phyloP scores from a whole-genome alignment of 164 flowering plant genomes.

The Vitis rotundifolia region DNA sequence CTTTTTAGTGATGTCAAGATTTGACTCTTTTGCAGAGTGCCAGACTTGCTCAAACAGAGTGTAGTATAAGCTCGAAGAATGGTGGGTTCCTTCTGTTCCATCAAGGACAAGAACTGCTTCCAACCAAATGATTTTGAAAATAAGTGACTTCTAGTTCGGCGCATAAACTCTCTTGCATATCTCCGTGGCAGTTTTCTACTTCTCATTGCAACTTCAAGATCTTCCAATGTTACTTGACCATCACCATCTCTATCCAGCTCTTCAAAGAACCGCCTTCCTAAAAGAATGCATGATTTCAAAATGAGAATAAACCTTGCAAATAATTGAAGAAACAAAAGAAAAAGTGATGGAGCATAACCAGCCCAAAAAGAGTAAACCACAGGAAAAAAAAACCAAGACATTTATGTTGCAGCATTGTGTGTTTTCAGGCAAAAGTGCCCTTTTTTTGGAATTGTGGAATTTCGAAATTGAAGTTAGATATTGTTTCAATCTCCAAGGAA shows the following conservation, averaged over 20 bases:
- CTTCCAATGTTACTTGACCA: slow-evolving; percentile 91
- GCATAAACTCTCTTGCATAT: slow-evolving; percentile 90
- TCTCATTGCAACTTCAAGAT: slow-evolving; percentile 91
- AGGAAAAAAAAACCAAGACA: too few relatives aligned
- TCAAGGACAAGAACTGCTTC: slow-evolving; percentile 87
- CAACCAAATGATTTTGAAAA: slow-evolving; percentile 95
- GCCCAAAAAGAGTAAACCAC: too few relatives aligned
- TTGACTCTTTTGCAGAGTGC: slow-evolving; percentile 90
- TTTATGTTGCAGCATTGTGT: too few relatives aligned
- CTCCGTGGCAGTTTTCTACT: slow-evolving; percentile 82
- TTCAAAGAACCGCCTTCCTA: slow-evolving; percentile 93
- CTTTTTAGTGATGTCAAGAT: slow-evolving; percentile 78
- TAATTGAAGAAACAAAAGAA: background rate
- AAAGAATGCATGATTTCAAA: slow-evolving; percentile 12
- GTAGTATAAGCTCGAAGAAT: slow-evolving; percentile 96
- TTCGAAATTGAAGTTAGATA: too few relatives aligned
- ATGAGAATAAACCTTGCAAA: background rate
- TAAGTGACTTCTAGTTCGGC: slow-evolving; percentile 79
- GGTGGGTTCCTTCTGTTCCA: slow-evolving; percentile 98
- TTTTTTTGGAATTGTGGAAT: too few relatives aligned
- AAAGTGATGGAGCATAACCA: background rate
- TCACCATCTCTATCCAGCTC: slow-evolving; percentile 98
- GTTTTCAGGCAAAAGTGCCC: too few relatives aligned
- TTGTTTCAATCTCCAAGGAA: too few relatives aligned
- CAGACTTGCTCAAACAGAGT: slow-evolving; percentile 93